A percentile compares a stretch with the other conserved stretches of the same genome.
phyloP scores from a whole-genome alignment of 2,329 filamentous ascomycete species.

The Penicillium olsonii region DNA sequence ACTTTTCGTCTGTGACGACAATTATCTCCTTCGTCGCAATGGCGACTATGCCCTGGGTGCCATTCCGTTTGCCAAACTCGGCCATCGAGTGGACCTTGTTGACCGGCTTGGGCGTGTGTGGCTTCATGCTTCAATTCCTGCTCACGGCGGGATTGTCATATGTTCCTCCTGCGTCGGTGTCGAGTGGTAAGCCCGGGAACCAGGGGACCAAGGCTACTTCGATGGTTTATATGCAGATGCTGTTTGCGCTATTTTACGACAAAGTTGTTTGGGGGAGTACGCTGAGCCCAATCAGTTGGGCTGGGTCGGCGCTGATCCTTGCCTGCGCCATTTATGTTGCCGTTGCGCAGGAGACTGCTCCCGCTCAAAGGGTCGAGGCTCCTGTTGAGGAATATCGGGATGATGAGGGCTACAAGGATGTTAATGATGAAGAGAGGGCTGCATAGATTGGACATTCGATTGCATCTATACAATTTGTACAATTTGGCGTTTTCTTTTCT shows the following conservation, averaged over 20 bases:
- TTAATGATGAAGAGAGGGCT: slow-evolving; percentile 3
- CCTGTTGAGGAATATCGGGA: slow-evolving; percentile 5
- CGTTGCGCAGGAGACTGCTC: slow-evolving; percentile 37
- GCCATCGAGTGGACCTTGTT: slow-evolving; percentile 67
- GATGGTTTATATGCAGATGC: slow-evolving; percentile 70
- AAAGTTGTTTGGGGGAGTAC: slow-evolving; percentile 63
- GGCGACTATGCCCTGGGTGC: slow-evolving; percentile 55
- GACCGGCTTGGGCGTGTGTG: slow-evolving; percentile 67
- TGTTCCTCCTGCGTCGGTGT: slow-evolving; percentile 57
- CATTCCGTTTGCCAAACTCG: slow-evolving; percentile 58
- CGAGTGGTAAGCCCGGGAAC: slow-evolving; percentile 6
- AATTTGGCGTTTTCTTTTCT: too few species aligned
- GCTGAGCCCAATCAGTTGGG: slow-evolving; percentile 58
- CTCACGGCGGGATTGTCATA: slow-evolving; percentile 74
- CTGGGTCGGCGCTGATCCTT: slow-evolving; percentile 65
- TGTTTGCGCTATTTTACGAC: slow-evolving; percentile 67
- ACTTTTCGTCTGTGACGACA: slow-evolving; percentile 72
- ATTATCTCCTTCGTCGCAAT: slow-evolving; percentile 67
- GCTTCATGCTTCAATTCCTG: slow-evolving; percentile 85
- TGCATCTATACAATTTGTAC: too few species aligned
- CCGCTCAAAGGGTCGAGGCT: not conserved
- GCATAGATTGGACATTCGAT: not conserved
- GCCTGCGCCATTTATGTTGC: slow-evolving; percentile 66
- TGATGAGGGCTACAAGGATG: slow-evolving; percentile 8
- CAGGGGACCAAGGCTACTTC: slow-evolving; percentile 57